phyloP scores from a whole-genome alignment of 1,139 yeast species.

The Diutina catenulata region DNA sequence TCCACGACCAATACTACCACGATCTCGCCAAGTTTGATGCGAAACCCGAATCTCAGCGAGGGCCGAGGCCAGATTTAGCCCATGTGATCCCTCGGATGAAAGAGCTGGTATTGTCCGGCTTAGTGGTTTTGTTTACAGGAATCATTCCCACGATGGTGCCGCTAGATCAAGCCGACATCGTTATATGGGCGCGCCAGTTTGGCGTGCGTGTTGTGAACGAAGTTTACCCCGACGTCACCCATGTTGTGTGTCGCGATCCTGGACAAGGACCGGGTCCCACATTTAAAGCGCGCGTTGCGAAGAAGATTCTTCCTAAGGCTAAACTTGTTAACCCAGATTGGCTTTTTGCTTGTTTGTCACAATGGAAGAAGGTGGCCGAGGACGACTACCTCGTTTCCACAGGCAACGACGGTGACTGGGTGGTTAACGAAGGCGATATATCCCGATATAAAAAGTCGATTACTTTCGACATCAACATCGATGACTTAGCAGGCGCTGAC shows the following conservation, averaged over 20 bases:
- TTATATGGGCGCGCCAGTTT: slow-evolving; percentile 83
- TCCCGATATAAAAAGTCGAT: slow-evolving; percentile 26
- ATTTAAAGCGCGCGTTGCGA: slow-evolving; percentile 68
- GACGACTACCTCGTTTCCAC: slow-evolving; percentile 39
- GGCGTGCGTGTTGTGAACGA: slow-evolving; percentile 81
- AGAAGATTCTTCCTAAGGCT: slow-evolving; percentile 49
- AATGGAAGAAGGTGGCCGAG: slow-evolving; percentile 67
- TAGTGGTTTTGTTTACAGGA: slow-evolving; percentile 74
- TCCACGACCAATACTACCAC: slow-evolving; percentile 57
- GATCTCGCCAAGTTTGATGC: slow-evolving; percentile 22
- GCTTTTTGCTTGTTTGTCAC: slow-evolving; percentile 76
- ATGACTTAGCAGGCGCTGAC: slow-evolving; percentile 43
- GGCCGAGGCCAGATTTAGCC: slow-evolving; percentile 55
- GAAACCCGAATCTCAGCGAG: too few relatives aligned
- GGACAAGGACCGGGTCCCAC: slow-evolving; percentile 24
- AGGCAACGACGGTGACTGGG: slow-evolving; percentile 27
- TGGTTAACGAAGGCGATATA: slow-evolving; percentile 30
- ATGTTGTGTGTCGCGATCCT: slow-evolving; percentile 70
- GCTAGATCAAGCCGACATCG: slow-evolving; percentile 68
- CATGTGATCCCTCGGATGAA: slow-evolving; percentile 66
- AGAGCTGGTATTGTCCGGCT: slow-evolving; percentile 50
- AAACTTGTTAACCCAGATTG: slow-evolving; percentile 88
- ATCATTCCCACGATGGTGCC: slow-evolving; percentile 70
- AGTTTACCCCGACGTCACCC: slow-evolving; percentile 64
- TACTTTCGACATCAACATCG: slow-evolving; percentile 18